Evolutionary conservation across 768 basidiomycete species (phyloP), one percentile per base, ranked within the genome.

Genomic region (Cystobasidium ongulense): DNA sequence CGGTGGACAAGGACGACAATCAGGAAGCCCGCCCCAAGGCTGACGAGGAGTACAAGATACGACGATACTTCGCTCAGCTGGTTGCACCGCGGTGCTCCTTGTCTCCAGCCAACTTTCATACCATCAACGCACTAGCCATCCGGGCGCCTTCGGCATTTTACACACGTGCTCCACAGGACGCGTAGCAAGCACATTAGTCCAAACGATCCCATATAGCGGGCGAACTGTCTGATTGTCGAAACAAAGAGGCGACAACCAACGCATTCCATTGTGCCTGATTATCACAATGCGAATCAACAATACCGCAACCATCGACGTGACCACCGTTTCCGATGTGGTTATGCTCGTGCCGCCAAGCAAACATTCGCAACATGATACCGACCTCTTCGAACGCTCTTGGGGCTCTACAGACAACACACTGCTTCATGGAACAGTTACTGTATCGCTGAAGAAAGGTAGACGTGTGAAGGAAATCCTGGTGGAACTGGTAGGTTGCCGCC

Each of bases 341-440:
- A 59, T 59, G 29, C 57, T 59, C 57, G 57, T 59, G 57, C 57
- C 57, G 33, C 57, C 57, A 29, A 35, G 57, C 57, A 59, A 59
- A 35, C 29, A 35, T 29, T 17, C 57, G 11, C 29, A 31, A 27
- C 33, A 13, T 5, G 29, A 59, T 23, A 7, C 25, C 27, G 57
- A 59, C 11, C 46, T 50, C 46, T 29, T 59, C 29, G 57, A 59
- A 21, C 57, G 11, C 33, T 59, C 57, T 15, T 35, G 25, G 25
- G 8, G 57, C 5, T 13, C 57, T 29, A 29, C 57, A 59, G 57
- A 59, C 25, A 59, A 59, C 21, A 59, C 57, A 7, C 57, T 59
- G 5, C 17, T 59, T 29, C 57, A 59, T 29, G 57, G 57, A 4
- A 59, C 57, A 15, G 57, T 59, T 15, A 59, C 57, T 5, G 25